These are phyloP conservation scores for Schoenoplectus triqueter DNA, from an alignment of 202 grass and related monocot species.

Conservation along the genomic window DNA sequence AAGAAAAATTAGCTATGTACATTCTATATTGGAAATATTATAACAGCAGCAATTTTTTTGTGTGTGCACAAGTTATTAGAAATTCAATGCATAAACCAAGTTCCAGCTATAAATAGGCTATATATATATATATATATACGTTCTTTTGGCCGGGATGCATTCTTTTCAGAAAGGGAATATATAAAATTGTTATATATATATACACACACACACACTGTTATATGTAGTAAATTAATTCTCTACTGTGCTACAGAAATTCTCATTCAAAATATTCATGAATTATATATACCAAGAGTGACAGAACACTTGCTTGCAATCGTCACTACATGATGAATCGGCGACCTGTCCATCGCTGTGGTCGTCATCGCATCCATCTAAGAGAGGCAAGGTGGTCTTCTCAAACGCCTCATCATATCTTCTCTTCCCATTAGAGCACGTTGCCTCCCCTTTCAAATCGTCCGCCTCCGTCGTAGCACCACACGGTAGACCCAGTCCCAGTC, in stretches of 20 bases:
- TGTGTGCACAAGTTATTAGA: not conserved
- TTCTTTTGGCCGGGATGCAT: not conserved
- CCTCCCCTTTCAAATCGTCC: not conserved
- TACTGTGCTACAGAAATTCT: not conserved
- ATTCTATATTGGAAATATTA: too few relatives aligned
- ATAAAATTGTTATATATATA: not conserved
- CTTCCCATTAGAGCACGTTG: constrained; percentile 38
- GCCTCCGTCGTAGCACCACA: not conserved
- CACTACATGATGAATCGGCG: constrained; percentile 20
- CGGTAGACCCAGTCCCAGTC: constrained; percentile 52
- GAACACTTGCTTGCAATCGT: constrained; percentile 30
- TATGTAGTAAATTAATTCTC: not conserved
- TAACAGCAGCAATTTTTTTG: too few relatives aligned
- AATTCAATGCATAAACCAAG: not conserved
- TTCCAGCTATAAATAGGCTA: not conserved
- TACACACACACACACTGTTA: too few relatives aligned
- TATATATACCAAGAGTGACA: not conserved
- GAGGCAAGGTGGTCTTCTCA: constrained; percentile 42
- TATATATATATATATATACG: too few relatives aligned
- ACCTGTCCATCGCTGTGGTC: not conserved
- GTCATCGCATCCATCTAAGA: constrained; percentile 38
- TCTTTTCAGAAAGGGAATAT: not conserved
- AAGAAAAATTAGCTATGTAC: too few relatives aligned
- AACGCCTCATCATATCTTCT: constrained; percentile 37
- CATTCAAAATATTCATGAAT: not conserved